Conservation (phyloP, 345 rosid genomes). For the Limnanthes douglasii region DNA sequence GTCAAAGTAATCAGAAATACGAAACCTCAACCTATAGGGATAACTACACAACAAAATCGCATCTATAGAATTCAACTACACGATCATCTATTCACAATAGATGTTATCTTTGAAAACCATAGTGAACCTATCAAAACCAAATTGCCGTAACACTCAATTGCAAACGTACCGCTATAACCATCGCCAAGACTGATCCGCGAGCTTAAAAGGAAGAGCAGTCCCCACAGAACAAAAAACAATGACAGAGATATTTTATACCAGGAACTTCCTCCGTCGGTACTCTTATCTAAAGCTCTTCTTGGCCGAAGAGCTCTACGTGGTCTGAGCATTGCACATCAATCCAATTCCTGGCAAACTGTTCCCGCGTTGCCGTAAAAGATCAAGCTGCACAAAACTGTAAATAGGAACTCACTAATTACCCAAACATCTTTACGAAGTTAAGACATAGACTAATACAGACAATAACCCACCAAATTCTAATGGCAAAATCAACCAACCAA, state of each 20-base stretch:
- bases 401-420: too few relatives aligned
- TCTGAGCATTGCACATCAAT: slow-evolving; percentile 80
- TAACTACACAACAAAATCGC: background rate
- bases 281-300: slow-evolving; percentile 41
- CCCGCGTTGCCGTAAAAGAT: too few relatives aligned
- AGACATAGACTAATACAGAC: too few relatives aligned
- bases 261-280: slow-evolving; percentile 17
- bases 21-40: background rate
- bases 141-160: background rate
- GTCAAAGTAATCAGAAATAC: background rate
- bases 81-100: background rate
- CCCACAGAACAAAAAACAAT: slow-evolving; percentile 58
- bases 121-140: background rate
- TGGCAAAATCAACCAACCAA: too few relatives aligned
- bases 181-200: slow-evolving; percentile 50
- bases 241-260: slow-evolving; percentile 57
- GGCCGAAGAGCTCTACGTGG: slow-evolving; percentile 66
- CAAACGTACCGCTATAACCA: slow-evolving; percentile 35
- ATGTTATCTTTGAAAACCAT: background rate
- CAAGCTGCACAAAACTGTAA: too few relatives aligned
- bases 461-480: too few relatives aligned
- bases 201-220: slow-evolving; percentile 47
- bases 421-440: too few relatives aligned
- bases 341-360: too few relatives aligned
- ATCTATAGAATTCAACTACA: background rate